A percentile compares a stretch with the other conserved stretches of the same genome.
Conservation (phyloP, 2,329 filamentous ascomycete genomes). For the Reticulascus tulasneorum region DNA sequence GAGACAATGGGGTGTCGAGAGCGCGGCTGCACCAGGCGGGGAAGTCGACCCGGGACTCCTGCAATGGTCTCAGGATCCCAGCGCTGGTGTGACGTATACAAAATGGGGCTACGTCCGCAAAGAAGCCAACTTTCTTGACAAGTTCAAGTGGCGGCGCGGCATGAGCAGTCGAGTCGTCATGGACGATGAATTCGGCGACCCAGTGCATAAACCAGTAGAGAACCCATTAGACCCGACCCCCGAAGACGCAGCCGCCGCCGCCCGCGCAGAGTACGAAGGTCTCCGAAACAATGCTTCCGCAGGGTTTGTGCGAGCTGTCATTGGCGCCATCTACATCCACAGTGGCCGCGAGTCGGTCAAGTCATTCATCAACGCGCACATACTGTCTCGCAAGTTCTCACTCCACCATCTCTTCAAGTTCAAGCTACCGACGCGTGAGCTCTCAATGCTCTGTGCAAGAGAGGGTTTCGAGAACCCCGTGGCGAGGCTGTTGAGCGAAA, state of each 20-base stretch:
- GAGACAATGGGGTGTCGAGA: conserved; percentile 86
- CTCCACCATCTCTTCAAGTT: conserved; percentile 79
- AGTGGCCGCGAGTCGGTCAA: conserved; percentile 74
- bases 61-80: conserved; percentile 62
- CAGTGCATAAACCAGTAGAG: conserved; percentile 24
- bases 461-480: conserved; percentile 87
- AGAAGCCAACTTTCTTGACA: conserved; percentile 41
- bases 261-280: conserved; percentile 45
- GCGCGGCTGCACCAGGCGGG: conserved; percentile 77
- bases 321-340: conserved; percentile 84
- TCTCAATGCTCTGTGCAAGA: conserved; percentile 76
- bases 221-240: conserved; percentile 13
- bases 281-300: conserved; percentile 72
- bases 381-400: conserved; percentile 75
- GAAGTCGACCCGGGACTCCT: conserved; percentile 91
- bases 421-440: conserved; percentile 75
- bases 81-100: conserved; percentile 39
- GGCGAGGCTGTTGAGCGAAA: conserved; percentile 85
- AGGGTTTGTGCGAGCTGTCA: conserved; percentile 75
- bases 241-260: conserved; percentile 7
- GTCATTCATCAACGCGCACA: conserved; percentile 77
- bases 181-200: conserved; percentile 81
- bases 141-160: conserved; percentile 60
- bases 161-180: conserved; percentile 74
- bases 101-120: conserved; percentile 50